A percentile compares a stretch with the other conserved stretches of the same genome.
Evolutionary conservation across 225 moss, liverwort and hornwort genomes (phyloP).

Genomic region (Takakia lepidozioides): DNA sequence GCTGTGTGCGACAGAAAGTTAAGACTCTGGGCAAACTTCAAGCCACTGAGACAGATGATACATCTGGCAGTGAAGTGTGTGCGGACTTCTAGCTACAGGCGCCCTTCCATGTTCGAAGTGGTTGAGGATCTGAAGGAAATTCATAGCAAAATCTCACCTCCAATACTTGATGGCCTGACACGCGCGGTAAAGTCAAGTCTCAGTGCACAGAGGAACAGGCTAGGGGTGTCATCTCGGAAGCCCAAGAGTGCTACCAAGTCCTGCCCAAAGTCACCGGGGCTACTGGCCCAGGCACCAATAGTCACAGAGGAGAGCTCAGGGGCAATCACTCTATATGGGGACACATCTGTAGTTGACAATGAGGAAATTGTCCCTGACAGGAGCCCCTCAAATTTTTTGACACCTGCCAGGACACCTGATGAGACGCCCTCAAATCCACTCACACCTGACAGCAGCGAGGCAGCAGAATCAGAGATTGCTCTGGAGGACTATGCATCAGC

Average conservation of each 20-base stretch:
- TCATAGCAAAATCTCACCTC: conserved; percentile 15
- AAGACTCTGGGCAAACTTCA: conserved; percentile 20
- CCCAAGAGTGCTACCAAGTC: neutral
- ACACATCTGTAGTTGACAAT: neutral
- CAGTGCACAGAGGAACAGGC: conserved; percentile 36
- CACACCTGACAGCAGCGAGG: conserved; percentile 2
- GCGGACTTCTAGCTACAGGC: conserved; percentile 27
- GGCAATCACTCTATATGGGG: neutral
- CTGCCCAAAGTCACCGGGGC: neutral
- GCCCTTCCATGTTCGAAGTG: conserved; percentile 47
- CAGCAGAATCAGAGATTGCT: conserved; percentile 1
- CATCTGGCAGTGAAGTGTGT: conserved; percentile 52
- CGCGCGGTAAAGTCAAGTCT: conserved; percentile 29
- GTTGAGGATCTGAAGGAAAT: conserved; percentile 48
- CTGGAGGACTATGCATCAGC: conserved; percentile 1
- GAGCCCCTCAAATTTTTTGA: neutral
- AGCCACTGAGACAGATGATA: conserved; percentile 44
- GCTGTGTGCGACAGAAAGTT: conserved; percentile 39
- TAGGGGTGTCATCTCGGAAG: conserved; percentile 13
- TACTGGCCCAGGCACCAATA: neutral
- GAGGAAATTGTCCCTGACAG: neutral
- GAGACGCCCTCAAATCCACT: neutral
- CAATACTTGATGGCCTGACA: conserved; percentile 23
- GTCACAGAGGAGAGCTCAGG: neutral
- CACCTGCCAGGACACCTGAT: neutral